Evolutionary conservation across 768 basidiomycete genomes (phyloP).

Genomic region (Trametes cinnabarina): DNA sequence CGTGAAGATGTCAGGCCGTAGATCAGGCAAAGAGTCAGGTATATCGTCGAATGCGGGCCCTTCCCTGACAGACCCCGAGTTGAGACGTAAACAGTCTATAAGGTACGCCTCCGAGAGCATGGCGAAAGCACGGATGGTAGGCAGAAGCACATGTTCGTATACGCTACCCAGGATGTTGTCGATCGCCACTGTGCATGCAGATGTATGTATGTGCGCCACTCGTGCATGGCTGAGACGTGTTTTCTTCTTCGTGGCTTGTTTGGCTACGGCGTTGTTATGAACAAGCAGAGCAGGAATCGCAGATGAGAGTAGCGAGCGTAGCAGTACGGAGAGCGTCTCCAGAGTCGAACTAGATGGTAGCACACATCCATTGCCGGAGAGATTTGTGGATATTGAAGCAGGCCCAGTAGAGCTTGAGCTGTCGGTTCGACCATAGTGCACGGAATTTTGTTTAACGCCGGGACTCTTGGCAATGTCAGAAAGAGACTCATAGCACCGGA

Average conservation of each 20-base stretch:
- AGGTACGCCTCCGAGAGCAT: constrained; percentile 25
- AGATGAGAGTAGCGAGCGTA: constrained; percentile 1
- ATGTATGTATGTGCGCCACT: not conserved
- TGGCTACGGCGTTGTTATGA: not conserved
- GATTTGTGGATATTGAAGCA: too few species aligned
- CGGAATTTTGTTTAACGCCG: too few species aligned
- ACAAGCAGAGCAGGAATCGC: not conserved
- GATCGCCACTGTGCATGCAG: not conserved
- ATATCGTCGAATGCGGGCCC: not conserved
- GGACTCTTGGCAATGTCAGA: not conserved
- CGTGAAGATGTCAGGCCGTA: constrained; percentile 24
- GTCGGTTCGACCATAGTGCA: too few species aligned
- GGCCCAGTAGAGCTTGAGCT: too few species aligned
- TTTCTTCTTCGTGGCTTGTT: not conserved
- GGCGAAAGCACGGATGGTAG: constrained; percentile 32
- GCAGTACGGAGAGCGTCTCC: not conserved
- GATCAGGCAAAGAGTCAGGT: constrained; percentile 9
- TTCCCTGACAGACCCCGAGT: not conserved
- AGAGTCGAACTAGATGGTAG: not conserved
- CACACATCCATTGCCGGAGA: too few species aligned
- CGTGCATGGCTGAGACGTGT: not conserved
- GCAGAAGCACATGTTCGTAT: constrained; percentile 23
- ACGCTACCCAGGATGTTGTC: constrained; percentile 23
- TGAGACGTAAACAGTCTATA: not conserved
- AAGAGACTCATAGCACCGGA: not conserved